Percentiles rank a stretch among this genome's conserved stretches.
phyloP scores from a whole-genome alignment of 2,329 filamentous ascomycete genomes.

The Hypoxylon sp. region DNA sequence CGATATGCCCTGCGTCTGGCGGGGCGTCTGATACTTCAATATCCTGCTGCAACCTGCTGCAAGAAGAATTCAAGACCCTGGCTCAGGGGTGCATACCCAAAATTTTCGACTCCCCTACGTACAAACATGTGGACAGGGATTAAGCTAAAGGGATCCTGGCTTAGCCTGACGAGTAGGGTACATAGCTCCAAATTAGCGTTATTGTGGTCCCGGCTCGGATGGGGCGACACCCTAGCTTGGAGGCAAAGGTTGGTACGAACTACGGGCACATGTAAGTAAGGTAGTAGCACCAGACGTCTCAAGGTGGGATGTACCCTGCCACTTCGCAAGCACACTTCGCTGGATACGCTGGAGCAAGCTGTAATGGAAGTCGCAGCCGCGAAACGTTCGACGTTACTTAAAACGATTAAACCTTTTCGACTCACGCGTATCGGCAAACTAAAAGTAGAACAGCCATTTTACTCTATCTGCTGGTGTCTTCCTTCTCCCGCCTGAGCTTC shows the following conservation, averaged over 20 bases:
- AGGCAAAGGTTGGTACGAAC: slow-evolving; percentile 17
- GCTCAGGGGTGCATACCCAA: slow-evolving; percentile 40
- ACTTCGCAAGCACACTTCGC: neutral
- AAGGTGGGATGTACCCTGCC: slow-evolving; percentile 34
- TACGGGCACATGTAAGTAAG: slow-evolving; percentile 5
- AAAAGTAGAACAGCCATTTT: slow-evolving; percentile 35
- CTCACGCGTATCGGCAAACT: slow-evolving; percentile 31
- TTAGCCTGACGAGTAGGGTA: slow-evolving; percentile 24
- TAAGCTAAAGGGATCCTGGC: slow-evolving; percentile 16
- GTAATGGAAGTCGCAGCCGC: slow-evolving; percentile 32
- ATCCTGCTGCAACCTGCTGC: slow-evolving; percentile 7
- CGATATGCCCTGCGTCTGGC: slow-evolving; percentile 17
- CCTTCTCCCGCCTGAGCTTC: slow-evolving; percentile 15
- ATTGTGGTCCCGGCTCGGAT: slow-evolving; percentile 29
- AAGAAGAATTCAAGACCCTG: slow-evolving; percentile 30
- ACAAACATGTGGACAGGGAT: slow-evolving; percentile 25
- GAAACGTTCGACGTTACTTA: slow-evolving; percentile 35
- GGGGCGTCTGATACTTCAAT: slow-evolving; percentile 9
- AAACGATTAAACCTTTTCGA: slow-evolving; percentile 32
- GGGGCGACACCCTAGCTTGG: slow-evolving; percentile 28
- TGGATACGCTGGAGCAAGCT: neutral
- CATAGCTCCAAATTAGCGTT: slow-evolving; percentile 32
- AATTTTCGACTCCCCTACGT: slow-evolving; percentile 17
- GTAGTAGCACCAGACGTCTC: neutral
- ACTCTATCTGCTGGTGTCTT: slow-evolving; percentile 18